Evolutionary conservation across 2,329 filamentous ascomycete genomes (phyloP).

Genomic region (Aspergillus bombycis): DNA sequence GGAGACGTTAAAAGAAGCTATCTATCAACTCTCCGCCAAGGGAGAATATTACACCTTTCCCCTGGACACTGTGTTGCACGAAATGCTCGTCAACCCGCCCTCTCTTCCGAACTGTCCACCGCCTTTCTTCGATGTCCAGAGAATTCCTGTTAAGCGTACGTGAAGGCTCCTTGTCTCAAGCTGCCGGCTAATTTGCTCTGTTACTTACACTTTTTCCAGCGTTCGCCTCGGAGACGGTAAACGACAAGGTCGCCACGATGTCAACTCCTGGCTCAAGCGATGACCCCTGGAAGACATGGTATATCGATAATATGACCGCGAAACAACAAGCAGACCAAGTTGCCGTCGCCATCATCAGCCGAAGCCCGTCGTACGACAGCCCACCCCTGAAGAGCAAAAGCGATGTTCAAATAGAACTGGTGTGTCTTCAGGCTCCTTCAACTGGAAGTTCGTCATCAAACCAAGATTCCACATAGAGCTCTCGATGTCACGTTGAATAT

Average conservation of each 20-base stretch:
- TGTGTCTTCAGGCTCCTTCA: slow-evolving; percentile 41
- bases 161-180: neutral
- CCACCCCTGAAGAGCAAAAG: slow-evolving; percentile 26
- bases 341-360: slow-evolving; percentile 41
- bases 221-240: slow-evolving; percentile 36
- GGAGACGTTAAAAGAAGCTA: slow-evolving; percentile 26
- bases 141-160: slow-evolving; percentile 39
- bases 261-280: slow-evolving; percentile 32
- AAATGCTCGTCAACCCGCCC: slow-evolving; percentile 30
- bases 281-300: slow-evolving; percentile 42
- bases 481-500: neutral
- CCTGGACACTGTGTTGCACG: slow-evolving; percentile 32
- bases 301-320: slow-evolving; percentile 37
- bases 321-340: slow-evolving; percentile 39
- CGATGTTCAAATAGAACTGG: slow-evolving; percentile 40
- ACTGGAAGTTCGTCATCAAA: slow-evolving; percentile 23
- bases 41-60: slow-evolving; percentile 33
- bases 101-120: slow-evolving; percentile 32
- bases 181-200: slow-evolving; percentile 1
- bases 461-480: slow-evolving; percentile 18
- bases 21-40: slow-evolving; percentile 32
- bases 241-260: slow-evolving; percentile 29
- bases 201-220: slow-evolving; percentile 23
- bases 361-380: slow-evolving; percentile 33
- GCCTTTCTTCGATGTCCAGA: slow-evolving; percentile 36